Evolutionary conservation across 148 eudicot genomes (phyloP).

Genomic region (Chenopodium suecicum): DNA sequence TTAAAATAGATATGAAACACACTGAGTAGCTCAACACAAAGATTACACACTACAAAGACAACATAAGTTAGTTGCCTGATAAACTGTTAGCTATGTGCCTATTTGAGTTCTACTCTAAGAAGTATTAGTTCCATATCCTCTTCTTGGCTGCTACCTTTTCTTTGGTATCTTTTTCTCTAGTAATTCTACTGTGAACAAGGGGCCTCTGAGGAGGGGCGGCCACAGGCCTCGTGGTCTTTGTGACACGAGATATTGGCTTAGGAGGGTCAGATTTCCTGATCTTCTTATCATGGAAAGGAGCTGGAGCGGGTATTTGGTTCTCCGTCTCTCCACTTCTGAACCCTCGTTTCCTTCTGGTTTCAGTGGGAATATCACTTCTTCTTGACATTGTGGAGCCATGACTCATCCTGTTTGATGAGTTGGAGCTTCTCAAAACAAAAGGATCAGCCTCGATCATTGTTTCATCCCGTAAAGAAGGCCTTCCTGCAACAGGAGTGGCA

Average conservation of each 20-base stretch:
- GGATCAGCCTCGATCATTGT: conserved; percentile 44
- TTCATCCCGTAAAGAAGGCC: conserved; percentile 39
- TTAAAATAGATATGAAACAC: background rate
- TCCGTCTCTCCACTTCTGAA: conserved; percentile 70
- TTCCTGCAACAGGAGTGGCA: conserved; percentile 50
- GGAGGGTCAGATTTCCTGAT: conserved; percentile 75
- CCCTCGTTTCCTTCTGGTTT: conserved; percentile 57
- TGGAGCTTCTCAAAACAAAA: conserved; percentile 57
- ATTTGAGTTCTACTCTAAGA: background rate
- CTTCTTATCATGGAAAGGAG: conserved; percentile 44
- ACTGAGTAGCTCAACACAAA: background rate
- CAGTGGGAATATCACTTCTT: conserved; percentile 37
- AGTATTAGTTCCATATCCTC: conserved; percentile 47
- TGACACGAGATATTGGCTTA: conserved; percentile 40
- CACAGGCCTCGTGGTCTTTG: conserved; percentile 41
- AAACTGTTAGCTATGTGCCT: background rate
- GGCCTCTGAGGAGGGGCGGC: conserved; percentile 41
- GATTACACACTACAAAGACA: conserved; percentile 10
- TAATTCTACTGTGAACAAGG: conserved; percentile 32
- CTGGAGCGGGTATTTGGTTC: conserved; percentile 39
- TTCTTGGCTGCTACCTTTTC: conserved; percentile 34
- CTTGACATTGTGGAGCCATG: conserved; percentile 46
- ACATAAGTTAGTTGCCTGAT: conserved; percentile 13
- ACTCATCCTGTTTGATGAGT: conserved; percentile 54
- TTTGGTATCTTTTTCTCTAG: conserved; percentile 47